Evolutionary conservation across 169 alveolate species (phyloP).

Genomic region (Besnoitia besnoiti): DNA sequence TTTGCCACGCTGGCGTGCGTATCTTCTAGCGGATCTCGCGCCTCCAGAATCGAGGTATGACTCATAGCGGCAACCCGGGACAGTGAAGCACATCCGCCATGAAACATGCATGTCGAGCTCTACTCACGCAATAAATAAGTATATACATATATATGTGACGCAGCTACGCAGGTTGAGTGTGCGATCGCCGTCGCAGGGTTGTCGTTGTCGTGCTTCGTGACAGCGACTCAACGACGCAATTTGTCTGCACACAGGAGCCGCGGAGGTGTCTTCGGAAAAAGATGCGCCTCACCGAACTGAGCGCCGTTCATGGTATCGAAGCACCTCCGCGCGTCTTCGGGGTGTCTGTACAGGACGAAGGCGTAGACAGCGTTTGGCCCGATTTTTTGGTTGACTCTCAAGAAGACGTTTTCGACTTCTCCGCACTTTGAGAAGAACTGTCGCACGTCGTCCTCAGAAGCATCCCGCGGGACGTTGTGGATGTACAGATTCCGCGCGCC

Average conservation of each 20-base stretch:
- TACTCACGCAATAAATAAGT: no score
- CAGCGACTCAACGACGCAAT: no score
- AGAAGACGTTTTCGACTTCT: slow-evolving; percentile 63
- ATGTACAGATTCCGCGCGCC: slow-evolving; percentile 67
- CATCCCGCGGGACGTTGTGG: slow-evolving; percentile 67
- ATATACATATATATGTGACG: no score
- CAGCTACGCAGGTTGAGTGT: no score
- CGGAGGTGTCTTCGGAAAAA: neutral
- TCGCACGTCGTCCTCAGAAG: slow-evolving; percentile 58
- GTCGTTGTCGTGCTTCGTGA: no score
- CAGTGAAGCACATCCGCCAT: no score
- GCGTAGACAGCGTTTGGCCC: slow-evolving; percentile 69
- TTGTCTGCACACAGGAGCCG: neutral
- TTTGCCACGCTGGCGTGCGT: no score
- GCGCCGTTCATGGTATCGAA: slow-evolving; percentile 67
- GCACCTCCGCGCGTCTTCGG: slow-evolving; percentile 63
- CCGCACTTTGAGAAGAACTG: slow-evolving; percentile 63
- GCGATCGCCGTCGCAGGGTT: no score
- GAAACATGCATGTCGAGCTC: no score
- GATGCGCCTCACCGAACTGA: slow-evolving; percentile 32
- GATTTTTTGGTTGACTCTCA: slow-evolving; percentile 63
- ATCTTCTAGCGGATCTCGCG: no score
- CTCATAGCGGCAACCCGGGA: no score
- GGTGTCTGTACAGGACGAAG: slow-evolving; percentile 61
- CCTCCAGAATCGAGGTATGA: no score